Base-by-base conservation (phyloP, 2,329 filamentous ascomycete species). In the Fusarium chuoi region DNA sequence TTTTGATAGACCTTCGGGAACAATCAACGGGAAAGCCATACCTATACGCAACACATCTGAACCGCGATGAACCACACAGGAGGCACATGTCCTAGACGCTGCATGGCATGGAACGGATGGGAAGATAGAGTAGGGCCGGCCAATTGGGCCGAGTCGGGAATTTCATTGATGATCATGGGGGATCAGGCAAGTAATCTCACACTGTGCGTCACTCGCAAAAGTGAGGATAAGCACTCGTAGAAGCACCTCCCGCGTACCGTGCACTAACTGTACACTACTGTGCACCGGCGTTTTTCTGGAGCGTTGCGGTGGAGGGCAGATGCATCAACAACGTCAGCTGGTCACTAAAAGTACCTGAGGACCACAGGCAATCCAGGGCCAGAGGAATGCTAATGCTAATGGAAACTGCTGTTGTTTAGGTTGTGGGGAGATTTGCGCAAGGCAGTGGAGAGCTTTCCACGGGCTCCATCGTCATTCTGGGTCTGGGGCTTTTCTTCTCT, bases 121-220 rank as follows among this genome's bases (percentile, higher is more conserved):
- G 48, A 63, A 65, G 55, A 70, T 54, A 56, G 58, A 73, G 68
- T 78, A 78, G 66, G 66, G 73, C 76, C 76, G 76, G 73, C 68
- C 73, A 77, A 77, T 78, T 78, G 69, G 73, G 75, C 77, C 77
- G 71, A 78, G 62, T 71, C 71, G 65, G 71, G 62, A 58, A 55
- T 57, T 70, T 56, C 58, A 52, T 57, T 42, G 45, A 57, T 55
- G 66, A 67, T 44, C 67, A 52, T 59, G 36, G 35, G 26, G 55
- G 54, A 52, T 41, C 14, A 35, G 30, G n/a, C 28, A 36, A 24
- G 35, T 20, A 26, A 22, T 28, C 33, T 75, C 64, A 63, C 75
- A 77, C 75, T 74, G 75, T 77, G 65, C 61, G 20, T 59, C 20
- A 24, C 33, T 28, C n/a, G 20, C 38, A 39, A 28, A 60, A 56